A percentile compares a stretch with the other conserved stretches of the same genome.
Conservation (phyloP, 352 stramenopile genomes). For the Phytophthora sp. region DNA sequence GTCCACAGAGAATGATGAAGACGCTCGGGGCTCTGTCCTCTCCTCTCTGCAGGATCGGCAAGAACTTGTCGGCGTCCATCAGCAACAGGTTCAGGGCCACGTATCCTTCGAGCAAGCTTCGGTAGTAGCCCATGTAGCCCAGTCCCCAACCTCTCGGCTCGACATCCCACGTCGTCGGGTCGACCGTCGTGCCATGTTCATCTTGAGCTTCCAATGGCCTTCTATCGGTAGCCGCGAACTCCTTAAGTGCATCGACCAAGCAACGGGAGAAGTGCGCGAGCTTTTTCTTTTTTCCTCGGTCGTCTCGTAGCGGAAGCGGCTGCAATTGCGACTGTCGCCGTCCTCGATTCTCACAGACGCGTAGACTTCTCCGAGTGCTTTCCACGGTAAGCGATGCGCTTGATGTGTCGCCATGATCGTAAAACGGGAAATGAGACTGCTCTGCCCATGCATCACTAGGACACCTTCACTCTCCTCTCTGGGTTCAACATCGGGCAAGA, state of each 20-base stretch:
- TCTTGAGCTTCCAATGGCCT: conserved; percentile 13
- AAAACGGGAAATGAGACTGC: no score
- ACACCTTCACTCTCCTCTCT: no score
- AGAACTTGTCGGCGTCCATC: conserved; percentile 25
- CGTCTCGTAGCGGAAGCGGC: no score
- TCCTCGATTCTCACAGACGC: not conserved
- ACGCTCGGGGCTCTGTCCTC: not conserved
- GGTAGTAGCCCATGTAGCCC: conserved; percentile 31
- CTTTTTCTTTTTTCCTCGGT: conserved; percentile 27
- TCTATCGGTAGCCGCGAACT: conserved; percentile 34
- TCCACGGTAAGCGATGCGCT: conserved; percentile 35
- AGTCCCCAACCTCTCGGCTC: not conserved
- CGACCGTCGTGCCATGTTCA: conserved; percentile 28
- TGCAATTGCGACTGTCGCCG: no score
- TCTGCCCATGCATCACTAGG: no score
- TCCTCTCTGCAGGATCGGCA: conserved; percentile 25
- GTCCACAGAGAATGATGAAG: conserved; percentile 17
- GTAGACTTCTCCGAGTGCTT: conserved; percentile 22
- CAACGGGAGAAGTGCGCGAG: conserved; percentile 33
- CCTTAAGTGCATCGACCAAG: conserved; percentile 23
- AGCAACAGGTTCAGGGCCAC: conserved; percentile 42
- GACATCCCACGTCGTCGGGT: conserved; percentile 31
- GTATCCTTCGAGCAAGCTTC: conserved; percentile 32
- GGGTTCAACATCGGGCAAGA: no score
- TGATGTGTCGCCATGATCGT: conserved; percentile 34